Conservation (phyloP, 2,329 filamentous ascomycete species). For the Fusarium temperatum region DNA sequence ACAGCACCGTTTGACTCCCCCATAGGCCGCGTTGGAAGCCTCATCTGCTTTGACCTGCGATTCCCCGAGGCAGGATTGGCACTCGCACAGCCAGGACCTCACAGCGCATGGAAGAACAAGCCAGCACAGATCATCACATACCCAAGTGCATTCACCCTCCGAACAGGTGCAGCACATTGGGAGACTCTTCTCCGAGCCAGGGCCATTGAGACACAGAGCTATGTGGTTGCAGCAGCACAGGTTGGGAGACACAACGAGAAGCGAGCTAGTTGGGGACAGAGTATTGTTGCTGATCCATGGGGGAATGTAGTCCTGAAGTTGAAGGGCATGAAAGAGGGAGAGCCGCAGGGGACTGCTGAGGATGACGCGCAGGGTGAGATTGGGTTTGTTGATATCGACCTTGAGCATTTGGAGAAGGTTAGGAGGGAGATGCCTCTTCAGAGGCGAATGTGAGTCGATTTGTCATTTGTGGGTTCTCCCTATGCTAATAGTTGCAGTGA, state of each 20-base stretch:
- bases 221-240: conserved; percentile 88
- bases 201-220: conserved; percentile 89
- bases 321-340: conserved; percentile 60
- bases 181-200: conserved; percentile 78
- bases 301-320: conserved; percentile 76
- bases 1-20: conserved; percentile 75
- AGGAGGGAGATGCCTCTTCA: conserved; percentile 62
- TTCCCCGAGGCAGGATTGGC: conserved; percentile 80
- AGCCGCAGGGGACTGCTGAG: conserved; percentile 34
- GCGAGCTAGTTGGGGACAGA: conserved; percentile 84
- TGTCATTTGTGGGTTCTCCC: neutral
- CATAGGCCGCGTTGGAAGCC: conserved; percentile 78
- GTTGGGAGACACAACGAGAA: conserved; percentile 76
- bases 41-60: conserved; percentile 91
- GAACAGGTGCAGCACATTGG: conserved; percentile 89
- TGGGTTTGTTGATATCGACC: conserved; percentile 64
- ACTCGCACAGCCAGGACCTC: conserved; percentile 59
- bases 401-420: conserved; percentile 57
- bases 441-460: conserved; percentile 59
- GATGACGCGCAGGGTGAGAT: conserved; percentile 57
- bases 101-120: conserved; percentile 43
- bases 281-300: conserved; percentile 88
- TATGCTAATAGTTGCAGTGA: conserved; percentile 26
- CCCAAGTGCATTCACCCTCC: conserved; percentile 89
- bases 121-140: conserved; percentile 82